phyloP scores from a whole-genome alignment of 2,329 filamentous ascomycete species.

The Intubia oerlemansii region DNA sequence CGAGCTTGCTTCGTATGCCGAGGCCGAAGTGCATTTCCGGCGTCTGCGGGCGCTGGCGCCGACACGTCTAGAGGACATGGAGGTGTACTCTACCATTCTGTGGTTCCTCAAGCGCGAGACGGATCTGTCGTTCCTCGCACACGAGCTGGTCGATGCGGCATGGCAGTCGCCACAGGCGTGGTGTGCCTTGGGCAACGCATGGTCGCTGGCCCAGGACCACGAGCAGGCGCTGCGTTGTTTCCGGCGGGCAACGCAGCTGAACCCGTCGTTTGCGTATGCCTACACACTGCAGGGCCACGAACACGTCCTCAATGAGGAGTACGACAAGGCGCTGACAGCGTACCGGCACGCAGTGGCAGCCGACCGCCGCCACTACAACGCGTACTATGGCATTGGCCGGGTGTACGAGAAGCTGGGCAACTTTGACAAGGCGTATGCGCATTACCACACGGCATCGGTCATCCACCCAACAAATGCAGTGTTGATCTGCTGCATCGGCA shows the following conservation, averaged over 20 bases:
- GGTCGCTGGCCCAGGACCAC: conserved; percentile 78
- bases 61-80: conserved; percentile 80
- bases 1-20: conserved; percentile 67
- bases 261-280: conserved; percentile 82
- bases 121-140: conserved; percentile 76
- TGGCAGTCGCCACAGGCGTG: conserved; percentile 86
- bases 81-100: conserved; percentile 95
- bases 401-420: conserved; percentile 84
- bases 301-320: conserved; percentile 89
- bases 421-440: conserved; percentile 74
- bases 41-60: conserved; percentile 62
- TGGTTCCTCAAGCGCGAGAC: conserved; percentile 92
- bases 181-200: conserved; percentile 89
- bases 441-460: conserved; percentile 68
- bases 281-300: conserved; percentile 94
- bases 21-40: conserved; percentile 73
- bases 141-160: conserved; percentile 70
- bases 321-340: conserved; percentile 75
- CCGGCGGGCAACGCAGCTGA: conserved; percentile 76
- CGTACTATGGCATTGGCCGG: conserved; percentile 76
- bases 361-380: conserved; percentile 84
- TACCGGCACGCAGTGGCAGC: conserved; percentile 75
- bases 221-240: conserved; percentile 91
- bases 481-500: conserved; percentile 77
- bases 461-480: conserved; percentile 94